A percentile compares a stretch with the other conserved stretches of the same genome.
Evolutionary conservation across 2,329 filamentous ascomycete genomes (phyloP).

Genomic region (Pseudocercospora musae): DNA sequence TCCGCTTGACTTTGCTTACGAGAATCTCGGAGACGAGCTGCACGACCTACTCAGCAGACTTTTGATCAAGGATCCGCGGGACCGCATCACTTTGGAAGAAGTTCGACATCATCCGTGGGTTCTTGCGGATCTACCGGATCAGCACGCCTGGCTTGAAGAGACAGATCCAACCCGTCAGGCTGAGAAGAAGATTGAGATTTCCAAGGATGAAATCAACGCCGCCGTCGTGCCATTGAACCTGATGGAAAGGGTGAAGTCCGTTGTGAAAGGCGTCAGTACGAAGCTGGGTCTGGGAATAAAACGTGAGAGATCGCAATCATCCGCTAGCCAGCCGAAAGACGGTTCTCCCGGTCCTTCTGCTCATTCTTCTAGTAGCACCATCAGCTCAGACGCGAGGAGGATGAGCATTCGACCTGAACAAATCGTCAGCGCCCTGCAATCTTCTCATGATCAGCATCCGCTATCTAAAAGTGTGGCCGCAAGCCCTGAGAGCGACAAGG

Average conservation of each 20-base stretch:
- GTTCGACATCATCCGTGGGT: constrained; percentile 96
- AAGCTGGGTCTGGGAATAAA: constrained; percentile 45
- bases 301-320: constrained; percentile 49
- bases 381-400: constrained; percentile 53
- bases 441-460: constrained; percentile 61
- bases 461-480: constrained; percentile 71
- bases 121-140: constrained; percentile 70
- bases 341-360: constrained; percentile 52
- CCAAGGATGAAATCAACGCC: constrained; percentile 81
- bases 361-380: constrained; percentile 54
- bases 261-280: constrained; percentile 47
- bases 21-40: constrained; percentile 77
- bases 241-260: constrained; percentile 78
- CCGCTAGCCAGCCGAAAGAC: constrained; percentile 53
- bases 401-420: constrained; percentile 2
- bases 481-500: constrained; percentile 54
- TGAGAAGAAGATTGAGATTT: constrained; percentile 83
- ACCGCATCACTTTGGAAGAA: constrained; percentile 83
- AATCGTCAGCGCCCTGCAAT: constrained; percentile 3
- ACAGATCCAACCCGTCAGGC: constrained; percentile 79
- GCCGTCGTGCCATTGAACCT: constrained; percentile 89
- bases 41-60: constrained; percentile 75
- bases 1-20: constrained; percentile 76
- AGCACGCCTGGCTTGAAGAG: constrained; percentile 82
- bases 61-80: constrained; percentile 82